Evolutionary conservation across 1,139 yeast genomes (phyloP).

Genomic region (Yarrowia galli): DNA sequence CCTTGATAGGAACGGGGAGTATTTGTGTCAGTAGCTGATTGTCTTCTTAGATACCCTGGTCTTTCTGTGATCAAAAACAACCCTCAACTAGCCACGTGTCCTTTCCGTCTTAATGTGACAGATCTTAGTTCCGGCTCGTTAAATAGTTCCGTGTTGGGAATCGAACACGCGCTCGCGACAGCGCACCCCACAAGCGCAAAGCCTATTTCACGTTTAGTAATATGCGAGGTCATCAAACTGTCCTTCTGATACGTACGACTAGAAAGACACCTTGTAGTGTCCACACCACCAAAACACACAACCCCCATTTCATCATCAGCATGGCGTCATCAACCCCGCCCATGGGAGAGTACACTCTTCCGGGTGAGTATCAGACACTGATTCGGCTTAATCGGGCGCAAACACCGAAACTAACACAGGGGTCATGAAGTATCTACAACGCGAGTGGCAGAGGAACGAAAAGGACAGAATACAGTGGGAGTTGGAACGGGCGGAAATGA

Average conservation of each 20-base stretch:
- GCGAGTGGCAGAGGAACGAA: slow-evolving; percentile 64
- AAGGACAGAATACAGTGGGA: slow-evolving; percentile 65
- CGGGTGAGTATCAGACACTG: slow-evolving; percentile 43
- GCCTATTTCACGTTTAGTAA: background rate
- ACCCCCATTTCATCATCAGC: background rate
- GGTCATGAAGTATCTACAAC: slow-evolving; percentile 64
- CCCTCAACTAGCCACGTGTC: too few relatives aligned
- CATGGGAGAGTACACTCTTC: slow-evolving; percentile 50
- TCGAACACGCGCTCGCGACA: slow-evolving; percentile 6
- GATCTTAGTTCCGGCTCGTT: too few relatives aligned
- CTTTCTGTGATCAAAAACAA: too few relatives aligned
- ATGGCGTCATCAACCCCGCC: slow-evolving; percentile 40
- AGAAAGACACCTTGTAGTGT: background rate
- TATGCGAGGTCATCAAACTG: slow-evolving; percentile 11
- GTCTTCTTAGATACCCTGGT: too few relatives aligned
- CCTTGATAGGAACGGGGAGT: too few relatives aligned
- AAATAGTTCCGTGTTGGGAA: too few relatives aligned
- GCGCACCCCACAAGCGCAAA: background rate
- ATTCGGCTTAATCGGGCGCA: background rate
- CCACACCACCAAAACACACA: slow-evolving; percentile 1
- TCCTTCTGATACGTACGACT: slow-evolving; percentile 16
- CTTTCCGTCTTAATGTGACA: too few relatives aligned
- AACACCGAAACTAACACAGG: slow-evolving; percentile 50
- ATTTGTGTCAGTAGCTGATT: too few relatives aligned
- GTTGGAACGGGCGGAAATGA: slow-evolving; percentile 62